phyloP scores from a whole-genome alignment of 768 basidiomycete species.

The Russula dissimulans region DNA sequence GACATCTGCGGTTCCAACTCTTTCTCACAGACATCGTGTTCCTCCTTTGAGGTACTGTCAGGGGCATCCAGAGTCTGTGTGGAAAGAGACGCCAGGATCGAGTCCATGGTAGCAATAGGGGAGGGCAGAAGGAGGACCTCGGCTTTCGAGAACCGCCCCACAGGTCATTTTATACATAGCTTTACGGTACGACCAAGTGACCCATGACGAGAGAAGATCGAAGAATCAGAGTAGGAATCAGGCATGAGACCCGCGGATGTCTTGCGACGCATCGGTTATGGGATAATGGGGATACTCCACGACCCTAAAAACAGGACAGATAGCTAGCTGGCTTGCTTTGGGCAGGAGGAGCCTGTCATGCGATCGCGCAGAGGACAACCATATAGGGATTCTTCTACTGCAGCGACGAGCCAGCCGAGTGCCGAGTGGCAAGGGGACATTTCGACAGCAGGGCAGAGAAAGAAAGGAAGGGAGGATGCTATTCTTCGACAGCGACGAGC shows the following conservation, averaged over 20 bases:
- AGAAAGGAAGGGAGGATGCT: too few relatives aligned
- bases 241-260: background rate
- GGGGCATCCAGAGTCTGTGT: background rate
- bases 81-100: background rate
- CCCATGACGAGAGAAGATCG: too few relatives aligned
- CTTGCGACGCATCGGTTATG: background rate
- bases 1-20: constrained; percentile 29
- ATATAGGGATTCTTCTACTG: too few relatives aligned
- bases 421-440: too few relatives aligned
- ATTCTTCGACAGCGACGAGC: too few relatives aligned
- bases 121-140: background rate
- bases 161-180: background rate
- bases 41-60: constrained; percentile 23
- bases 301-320: too few relatives aligned
- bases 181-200: too few relatives aligned
- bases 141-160: background rate
- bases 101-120: background rate
- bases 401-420: too few relatives aligned
- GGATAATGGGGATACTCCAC: too few relatives aligned
- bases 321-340: background rate
- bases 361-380: too few relatives aligned
- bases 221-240: too few relatives aligned
- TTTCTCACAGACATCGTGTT: constrained; percentile 23
- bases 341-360: background rate
- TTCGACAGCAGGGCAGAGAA: too few relatives aligned